Conservation (phyloP, 73 alveolate species). For the Paraurostyla sp. region DNA sequence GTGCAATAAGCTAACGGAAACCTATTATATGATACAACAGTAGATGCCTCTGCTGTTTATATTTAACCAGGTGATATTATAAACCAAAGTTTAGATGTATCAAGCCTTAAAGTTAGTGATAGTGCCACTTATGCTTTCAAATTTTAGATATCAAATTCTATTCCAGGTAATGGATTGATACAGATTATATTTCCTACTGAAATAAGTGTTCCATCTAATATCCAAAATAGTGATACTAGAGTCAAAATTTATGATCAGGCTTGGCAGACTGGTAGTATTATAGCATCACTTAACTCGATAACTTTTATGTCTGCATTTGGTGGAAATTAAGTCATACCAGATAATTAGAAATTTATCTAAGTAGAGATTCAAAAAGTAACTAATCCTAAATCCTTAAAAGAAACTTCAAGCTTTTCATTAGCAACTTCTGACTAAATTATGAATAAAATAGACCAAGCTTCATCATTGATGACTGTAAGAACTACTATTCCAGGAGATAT, state of each 20-base stretch:
- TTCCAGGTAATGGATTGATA: constrained; percentile 48
- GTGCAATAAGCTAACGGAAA: background rate
- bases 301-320: background rate
- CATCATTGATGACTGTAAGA: background rate
- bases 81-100: background rate
- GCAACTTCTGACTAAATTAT: background rate
- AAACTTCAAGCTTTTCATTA: background rate
- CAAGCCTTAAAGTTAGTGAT: constrained; percentile 14
- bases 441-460: constrained; percentile 26
- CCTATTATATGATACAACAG: constrained; percentile 28
- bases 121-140: constrained; percentile 21
- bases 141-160: background rate
- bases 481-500: constrained; percentile 35
- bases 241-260: constrained; percentile 3
- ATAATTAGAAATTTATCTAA: background rate
- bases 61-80: constrained; percentile 36
- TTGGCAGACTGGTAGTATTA: constrained; percentile 31
- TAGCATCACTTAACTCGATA: background rate
- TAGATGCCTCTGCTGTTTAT: constrained; percentile 11
- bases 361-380: background rate
- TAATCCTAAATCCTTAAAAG: constrained; percentile 50
- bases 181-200: constrained; percentile 17
- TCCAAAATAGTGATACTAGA: background rate
- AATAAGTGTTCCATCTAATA: background rate
- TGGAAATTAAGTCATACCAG: background rate